phyloP scores from a whole-genome alignment of 176 grass and related monocot species.

The Triticum monococcum region DNA sequence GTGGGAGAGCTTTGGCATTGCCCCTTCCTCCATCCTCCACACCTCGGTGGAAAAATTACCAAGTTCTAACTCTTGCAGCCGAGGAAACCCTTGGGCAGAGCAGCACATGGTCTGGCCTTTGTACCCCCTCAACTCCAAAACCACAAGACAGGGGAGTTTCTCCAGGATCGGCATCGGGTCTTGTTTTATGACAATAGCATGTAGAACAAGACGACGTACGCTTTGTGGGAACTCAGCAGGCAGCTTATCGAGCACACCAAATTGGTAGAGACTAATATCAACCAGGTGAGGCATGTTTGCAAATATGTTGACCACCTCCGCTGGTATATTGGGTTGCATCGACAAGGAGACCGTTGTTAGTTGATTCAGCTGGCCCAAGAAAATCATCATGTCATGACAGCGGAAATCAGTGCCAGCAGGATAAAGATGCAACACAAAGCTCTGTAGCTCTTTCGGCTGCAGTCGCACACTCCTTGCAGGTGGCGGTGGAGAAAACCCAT shows the following conservation, averaged over 20 bases:
- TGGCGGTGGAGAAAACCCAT: too few relatives aligned
- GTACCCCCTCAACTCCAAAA: neutral
- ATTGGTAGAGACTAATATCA: neutral
- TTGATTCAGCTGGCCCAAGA: too few relatives aligned
- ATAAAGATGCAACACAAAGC: too few relatives aligned
- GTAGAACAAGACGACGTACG: fast-evolving
- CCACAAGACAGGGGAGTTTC: conserved; percentile 8
- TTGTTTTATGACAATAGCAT: neutral
- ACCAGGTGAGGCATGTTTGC: neutral
- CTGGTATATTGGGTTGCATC: neutral
- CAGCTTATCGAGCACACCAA: neutral
- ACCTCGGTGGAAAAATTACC: neutral
- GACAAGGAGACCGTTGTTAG: neutral
- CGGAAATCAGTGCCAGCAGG: too few relatives aligned
- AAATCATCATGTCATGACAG: too few relatives aligned
- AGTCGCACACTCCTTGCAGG: too few relatives aligned
- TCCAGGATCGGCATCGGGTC: neutral
- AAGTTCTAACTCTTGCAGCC: neutral
- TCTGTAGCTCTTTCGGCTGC: too few relatives aligned
- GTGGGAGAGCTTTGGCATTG: conserved; percentile 18
- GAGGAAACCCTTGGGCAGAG: conserved; percentile 4
- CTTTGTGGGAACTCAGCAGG: neutral
- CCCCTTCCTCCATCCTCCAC: neutral
- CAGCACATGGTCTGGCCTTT: neutral
- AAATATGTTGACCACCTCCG: neutral